Base-by-base conservation (phyloP, 2,329 filamentous ascomycete genomes). In the Cercospora berteroae region DNA sequence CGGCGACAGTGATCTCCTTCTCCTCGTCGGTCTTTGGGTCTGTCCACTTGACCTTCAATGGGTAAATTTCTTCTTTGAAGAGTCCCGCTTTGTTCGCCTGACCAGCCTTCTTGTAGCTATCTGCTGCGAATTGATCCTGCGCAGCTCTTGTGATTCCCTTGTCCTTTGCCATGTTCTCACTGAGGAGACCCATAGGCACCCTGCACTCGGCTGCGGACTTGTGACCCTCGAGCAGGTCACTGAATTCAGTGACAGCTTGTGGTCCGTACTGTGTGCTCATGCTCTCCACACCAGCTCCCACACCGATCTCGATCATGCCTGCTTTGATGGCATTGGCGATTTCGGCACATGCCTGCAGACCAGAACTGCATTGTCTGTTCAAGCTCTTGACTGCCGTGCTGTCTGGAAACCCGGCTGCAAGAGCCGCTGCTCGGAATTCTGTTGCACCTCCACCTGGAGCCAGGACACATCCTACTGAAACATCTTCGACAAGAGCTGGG, bases 251-350 rank as follows among this genome's bases (percentile, higher is more conserved):
- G 16, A 98, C 94, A 69, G 95, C 95, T 55, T 84, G 85, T 25
- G 94, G 94, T 36, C 94, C 95, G 79, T 98, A 98, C 78, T 97
- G 91, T 66, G 86, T 85, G 77, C 88, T 92, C 95, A 99, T 99
- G 84, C 91, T 95, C 88, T 99, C 95, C 25, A 97, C 93, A 77
- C 95, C 95, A 20, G 94, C 94, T 73, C 94, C 95, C 74, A 98
- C 88, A 74, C 95, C 95, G 70, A 98, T 82, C 73, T 98, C 94
- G 77, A 98, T 98, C 91, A 97, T 96, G 75, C 94, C 95, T 5
- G 88, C 79, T 77, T 88, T 88, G 82, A 99, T 96, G 74, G 92
- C 92, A 83, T 98, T 96, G 73, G 94, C 94, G 77, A 98, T 90
- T 79, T 98, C 94, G 68, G 95, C 90, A 77, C 92, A 93, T 25